Conservation (phyloP, 2,329 filamentous ascomycete genomes). For the Cytospora paraplurivora region DNA sequence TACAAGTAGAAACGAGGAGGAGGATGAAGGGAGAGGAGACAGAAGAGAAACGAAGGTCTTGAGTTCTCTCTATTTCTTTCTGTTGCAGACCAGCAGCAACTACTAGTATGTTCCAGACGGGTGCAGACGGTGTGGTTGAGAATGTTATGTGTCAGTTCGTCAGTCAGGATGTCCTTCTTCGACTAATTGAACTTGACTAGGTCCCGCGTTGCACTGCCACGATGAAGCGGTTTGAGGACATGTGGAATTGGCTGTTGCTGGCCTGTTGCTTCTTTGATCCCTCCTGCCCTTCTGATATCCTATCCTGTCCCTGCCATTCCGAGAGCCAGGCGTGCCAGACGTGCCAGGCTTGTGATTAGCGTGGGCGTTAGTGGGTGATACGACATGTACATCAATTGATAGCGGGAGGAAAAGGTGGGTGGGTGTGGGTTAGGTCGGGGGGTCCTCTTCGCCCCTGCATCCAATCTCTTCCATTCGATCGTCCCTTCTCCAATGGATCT, state of each 20-base stretch:
- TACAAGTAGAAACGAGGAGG: not conserved
- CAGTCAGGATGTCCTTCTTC: constrained; percentile 3
- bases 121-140: constrained; percentile 5
- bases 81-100: constrained; percentile 20
- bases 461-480: constrained; percentile 17
- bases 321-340: no score
- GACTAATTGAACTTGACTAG: not conserved
- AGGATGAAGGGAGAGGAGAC: not conserved
- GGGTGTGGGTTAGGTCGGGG: not conserved
- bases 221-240: constrained; percentile 8
- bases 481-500: constrained; percentile 1
- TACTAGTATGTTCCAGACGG: constrained; percentile 4
- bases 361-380: constrained; percentile 1
- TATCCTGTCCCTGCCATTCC: no score
- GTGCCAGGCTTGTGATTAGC: constrained; percentile 9
- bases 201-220: constrained; percentile 15
- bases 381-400: no score
- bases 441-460: constrained; percentile 21
- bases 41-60: not conserved
- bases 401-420: no score
- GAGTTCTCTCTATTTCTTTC: not conserved
- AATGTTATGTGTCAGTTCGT: constrained; percentile 3
- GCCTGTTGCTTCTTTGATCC: not conserved
- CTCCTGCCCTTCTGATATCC: no score
- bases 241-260: constrained; percentile 13